Conservation (phyloP, 805 yeast species). For the Dipodascus albidus region DNA sequence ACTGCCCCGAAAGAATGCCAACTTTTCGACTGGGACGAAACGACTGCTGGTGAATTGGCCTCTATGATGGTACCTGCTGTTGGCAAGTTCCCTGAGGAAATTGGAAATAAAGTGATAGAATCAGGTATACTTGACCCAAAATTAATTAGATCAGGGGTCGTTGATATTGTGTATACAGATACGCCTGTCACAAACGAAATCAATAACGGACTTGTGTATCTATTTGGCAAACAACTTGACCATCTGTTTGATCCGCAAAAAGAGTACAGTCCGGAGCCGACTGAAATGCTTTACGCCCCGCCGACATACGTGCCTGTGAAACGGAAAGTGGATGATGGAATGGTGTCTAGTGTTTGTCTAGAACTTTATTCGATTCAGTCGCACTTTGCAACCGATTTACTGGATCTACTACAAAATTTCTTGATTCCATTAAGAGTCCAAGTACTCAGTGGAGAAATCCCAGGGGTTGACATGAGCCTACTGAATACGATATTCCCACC, state of each 20-base stretch:
- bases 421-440: slow-evolving; percentile 67
- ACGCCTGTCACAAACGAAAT: slow-evolving; percentile 40
- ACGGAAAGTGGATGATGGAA: slow-evolving; percentile 7
- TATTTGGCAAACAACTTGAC: slow-evolving; percentile 78
- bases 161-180: slow-evolving; percentile 69
- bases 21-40: slow-evolving; percentile 54
- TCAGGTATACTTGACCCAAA: slow-evolving; percentile 47
- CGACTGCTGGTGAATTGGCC: slow-evolving; percentile 74
- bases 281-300: slow-evolving; percentile 57
- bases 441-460: slow-evolving; percentile 43
- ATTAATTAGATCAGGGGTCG: slow-evolving; percentile 37
- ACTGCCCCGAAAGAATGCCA: slow-evolving; percentile 1
- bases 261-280: slow-evolving; percentile 85
- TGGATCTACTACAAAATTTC: slow-evolving; percentile 65
- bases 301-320: slow-evolving; percentile 29
- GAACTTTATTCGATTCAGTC: slow-evolving; percentile 67
- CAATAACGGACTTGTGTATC: slow-evolving; percentile 65
- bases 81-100: slow-evolving; percentile 39
- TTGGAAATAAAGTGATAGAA: slow-evolving; percentile 47
- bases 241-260: slow-evolving; percentile 80
- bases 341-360: slow-evolving; percentile 40
- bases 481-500: slow-evolving; percentile 83
- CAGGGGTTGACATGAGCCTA: slow-evolving; percentile 45
- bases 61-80: slow-evolving; percentile 47
- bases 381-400: slow-evolving; percentile 58